These are phyloP conservation scores for Coemansia erecta DNA, from an alignment of 192 early-diverging fungal species.

Conservation along the genomic window DNA sequence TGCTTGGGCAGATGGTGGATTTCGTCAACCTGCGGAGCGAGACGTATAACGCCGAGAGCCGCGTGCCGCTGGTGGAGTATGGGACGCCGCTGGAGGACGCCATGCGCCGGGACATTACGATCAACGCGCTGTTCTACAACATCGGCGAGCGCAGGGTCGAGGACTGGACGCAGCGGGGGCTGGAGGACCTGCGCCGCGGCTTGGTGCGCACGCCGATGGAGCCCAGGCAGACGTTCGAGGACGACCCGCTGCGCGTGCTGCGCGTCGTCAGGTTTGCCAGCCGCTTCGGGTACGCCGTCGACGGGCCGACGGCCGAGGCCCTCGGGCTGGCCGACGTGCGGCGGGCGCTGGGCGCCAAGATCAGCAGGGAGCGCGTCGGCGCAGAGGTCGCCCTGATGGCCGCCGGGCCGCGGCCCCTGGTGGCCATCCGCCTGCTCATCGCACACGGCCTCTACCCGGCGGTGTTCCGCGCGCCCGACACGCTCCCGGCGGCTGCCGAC, in stretches of 20 bases:
- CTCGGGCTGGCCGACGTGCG: slow-evolving; percentile 57
- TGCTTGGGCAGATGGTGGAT: slow-evolving; percentile 79
- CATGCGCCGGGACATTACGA: slow-evolving; percentile 91
- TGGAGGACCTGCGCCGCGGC: slow-evolving; percentile 69
- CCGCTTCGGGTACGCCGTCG: slow-evolving; percentile 78
- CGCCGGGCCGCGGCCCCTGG: slow-evolving; percentile 56
- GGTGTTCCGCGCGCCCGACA: slow-evolving; percentile 26
- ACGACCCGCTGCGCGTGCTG: slow-evolving; percentile 93
- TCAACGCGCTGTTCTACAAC: slow-evolving; percentile 98
- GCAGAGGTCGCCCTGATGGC: slow-evolving; percentile 95
- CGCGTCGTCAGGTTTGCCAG: slow-evolving; percentile 94
- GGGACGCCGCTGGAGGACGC: slow-evolving; percentile 94
- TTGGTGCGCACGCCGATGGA: slow-evolving; percentile 88
- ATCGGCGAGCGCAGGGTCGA: slow-evolving; percentile 79
- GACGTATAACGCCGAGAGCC: slow-evolving; percentile 74
- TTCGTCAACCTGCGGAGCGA: slow-evolving; percentile 97
- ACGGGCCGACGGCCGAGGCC: slow-evolving; percentile 63
- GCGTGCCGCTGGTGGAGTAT: slow-evolving; percentile 78
- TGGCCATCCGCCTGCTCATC: slow-evolving; percentile 52
- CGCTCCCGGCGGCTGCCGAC: background rate
- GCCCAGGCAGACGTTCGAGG: slow-evolving; percentile 83
- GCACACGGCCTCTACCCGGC: slow-evolving; percentile 45
- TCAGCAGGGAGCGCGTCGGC: slow-evolving; percentile 90
- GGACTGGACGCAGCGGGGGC: slow-evolving; percentile 79
- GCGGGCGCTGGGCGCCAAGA: slow-evolving; percentile 71